Conservation (phyloP, 2,329 filamentous ascomycete species). For the Penicillium sumatraense region DNA sequence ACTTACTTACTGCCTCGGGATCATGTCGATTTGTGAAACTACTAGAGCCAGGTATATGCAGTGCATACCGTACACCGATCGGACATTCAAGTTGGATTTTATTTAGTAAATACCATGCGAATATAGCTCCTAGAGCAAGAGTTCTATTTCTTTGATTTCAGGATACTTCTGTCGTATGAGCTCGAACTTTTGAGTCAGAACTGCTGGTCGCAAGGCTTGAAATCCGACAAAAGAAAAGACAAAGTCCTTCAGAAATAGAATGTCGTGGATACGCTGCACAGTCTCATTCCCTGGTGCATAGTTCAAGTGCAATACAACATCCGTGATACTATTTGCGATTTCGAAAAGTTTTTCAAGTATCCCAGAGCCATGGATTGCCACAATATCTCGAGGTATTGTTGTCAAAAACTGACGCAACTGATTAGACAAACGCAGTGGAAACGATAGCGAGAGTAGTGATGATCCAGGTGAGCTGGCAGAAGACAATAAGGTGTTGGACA, state of each 20-base stretch:
- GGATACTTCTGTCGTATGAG: constrained; percentile 23
- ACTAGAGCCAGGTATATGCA: too few relatives aligned
- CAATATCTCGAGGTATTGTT: constrained; percentile 49
- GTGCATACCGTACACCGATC: too few relatives aligned
- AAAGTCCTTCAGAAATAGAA: constrained; percentile 57
- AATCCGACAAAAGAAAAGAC: constrained; percentile 56
- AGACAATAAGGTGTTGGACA: constrained; percentile 52
- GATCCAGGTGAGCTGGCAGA: constrained; percentile 29
- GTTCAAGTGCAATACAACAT: constrained; percentile 60
- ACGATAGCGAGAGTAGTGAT: constrained; percentile 45
- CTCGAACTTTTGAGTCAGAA: constrained; percentile 49
- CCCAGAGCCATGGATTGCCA: constrained; percentile 60
- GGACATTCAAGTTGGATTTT: background rate
- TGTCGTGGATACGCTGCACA: constrained; percentile 57
- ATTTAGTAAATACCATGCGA: background rate
- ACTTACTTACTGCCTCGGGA: too few relatives aligned
- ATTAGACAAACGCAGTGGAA: constrained; percentile 51
- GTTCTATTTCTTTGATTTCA: constrained; percentile 13
- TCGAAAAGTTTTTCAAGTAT: constrained; percentile 65
- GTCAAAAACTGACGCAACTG: constrained; percentile 50
- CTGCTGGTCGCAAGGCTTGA: constrained; percentile 51
- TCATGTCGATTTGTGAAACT: too few relatives aligned
- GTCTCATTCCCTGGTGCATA: constrained; percentile 53
- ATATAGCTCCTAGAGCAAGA: background rate
- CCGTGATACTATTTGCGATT: constrained; percentile 63